phyloP scores from a whole-genome alignment of 805 yeast species.

The Wickerhamomyces hampshirensis region DNA sequence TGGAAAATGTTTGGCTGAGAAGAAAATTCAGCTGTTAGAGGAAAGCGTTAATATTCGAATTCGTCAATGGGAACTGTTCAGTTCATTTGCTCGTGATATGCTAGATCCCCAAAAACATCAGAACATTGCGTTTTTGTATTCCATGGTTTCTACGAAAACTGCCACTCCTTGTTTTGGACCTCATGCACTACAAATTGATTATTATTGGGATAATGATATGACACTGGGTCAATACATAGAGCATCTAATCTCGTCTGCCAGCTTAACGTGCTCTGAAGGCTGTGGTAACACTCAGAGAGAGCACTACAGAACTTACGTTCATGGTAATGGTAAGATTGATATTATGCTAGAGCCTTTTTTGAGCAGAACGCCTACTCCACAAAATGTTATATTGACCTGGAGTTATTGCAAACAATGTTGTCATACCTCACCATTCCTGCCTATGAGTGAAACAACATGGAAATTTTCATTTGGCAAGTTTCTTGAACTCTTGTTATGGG shows the following conservation, averaged over 20 bases:
- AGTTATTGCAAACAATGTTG: conserved; percentile 81
- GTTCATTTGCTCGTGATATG: conserved; percentile 47
- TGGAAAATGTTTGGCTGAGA: conserved; percentile 27
- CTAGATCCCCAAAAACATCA: conserved; percentile 73
- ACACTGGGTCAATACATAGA: conserved; percentile 88
- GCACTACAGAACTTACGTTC: conserved; percentile 84
- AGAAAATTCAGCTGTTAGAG: conserved; percentile 27
- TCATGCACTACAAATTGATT: conserved; percentile 75
- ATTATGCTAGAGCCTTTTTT: conserved; percentile 62
- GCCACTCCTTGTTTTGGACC: conserved; percentile 96
- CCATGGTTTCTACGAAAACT: conserved; percentile 76
- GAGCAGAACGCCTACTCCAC: conserved; percentile 52
- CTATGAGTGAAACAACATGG: conserved; percentile 85
- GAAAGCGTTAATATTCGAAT: conserved; percentile 28
- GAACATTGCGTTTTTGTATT: conserved; percentile 69
- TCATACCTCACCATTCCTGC: conserved; percentile 66
- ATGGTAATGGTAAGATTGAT: conserved; percentile 79
- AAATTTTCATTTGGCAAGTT: conserved; percentile 91
- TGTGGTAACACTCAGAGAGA: conserved; percentile 69
- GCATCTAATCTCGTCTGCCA: conserved; percentile 63
- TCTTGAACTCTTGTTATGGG: conserved; percentile 81
- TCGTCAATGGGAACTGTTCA: conserved; percentile 68
- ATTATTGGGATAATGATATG: conserved; percentile 85
- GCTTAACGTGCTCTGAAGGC: conserved; percentile 68
- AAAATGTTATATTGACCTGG: conserved; percentile 79